These are phyloP conservation scores for Peronosclerospora sorghi DNA, from an alignment of 352 stramenopile genomes.

Conservation along the genomic window DNA sequence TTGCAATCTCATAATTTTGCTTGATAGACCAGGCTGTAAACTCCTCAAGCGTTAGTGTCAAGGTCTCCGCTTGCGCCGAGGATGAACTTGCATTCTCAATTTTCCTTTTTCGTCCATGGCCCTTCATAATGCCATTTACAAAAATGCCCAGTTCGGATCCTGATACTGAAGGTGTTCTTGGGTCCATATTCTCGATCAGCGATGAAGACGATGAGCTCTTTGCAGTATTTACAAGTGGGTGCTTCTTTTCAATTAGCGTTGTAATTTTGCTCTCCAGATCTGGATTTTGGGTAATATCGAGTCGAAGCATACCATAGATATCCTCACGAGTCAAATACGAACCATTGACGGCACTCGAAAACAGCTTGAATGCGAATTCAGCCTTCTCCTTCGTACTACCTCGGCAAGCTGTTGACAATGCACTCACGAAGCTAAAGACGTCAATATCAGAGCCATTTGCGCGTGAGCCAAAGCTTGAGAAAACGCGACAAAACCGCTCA, in stretches of 20 bases:
- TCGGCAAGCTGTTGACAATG: conserved; percentile 64
- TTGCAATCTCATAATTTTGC: conserved; percentile 67
- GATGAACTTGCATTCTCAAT: conserved; percentile 22
- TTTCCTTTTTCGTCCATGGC: conserved; percentile 28
- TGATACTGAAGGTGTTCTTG: conserved; percentile 57
- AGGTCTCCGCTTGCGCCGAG: conserved; percentile 16
- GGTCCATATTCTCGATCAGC: conserved; percentile 40
- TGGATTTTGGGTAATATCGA: conserved; percentile 72
- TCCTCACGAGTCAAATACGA: conserved; percentile 69
- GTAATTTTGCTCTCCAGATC: conserved; percentile 56
- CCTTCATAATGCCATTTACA: conserved; percentile 64
- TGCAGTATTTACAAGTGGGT: conserved; percentile 25
- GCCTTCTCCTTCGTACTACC: conserved; percentile 62
- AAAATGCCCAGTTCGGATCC: conserved; percentile 71
- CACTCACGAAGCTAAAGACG: conserved; percentile 81
- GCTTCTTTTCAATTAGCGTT: conserved; percentile 49
- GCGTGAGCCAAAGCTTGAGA: conserved; percentile 66
- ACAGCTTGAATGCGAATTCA: conserved; percentile 72
- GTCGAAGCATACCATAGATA: conserved; percentile 71
- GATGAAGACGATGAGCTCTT: conserved; percentile 46
- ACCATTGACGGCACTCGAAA: conserved; percentile 36
- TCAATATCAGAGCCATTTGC: conserved; percentile 76
- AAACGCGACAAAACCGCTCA: conserved; percentile 63
- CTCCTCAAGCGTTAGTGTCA: conserved; percentile 52
- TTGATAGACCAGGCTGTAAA: conserved; percentile 56